Evolutionary conservation across 192 early-diverging fungal genomes (phyloP), one percentile per base, ranked within the genome.

Genomic region (Jimgerdemannia lactiflua): DNA sequence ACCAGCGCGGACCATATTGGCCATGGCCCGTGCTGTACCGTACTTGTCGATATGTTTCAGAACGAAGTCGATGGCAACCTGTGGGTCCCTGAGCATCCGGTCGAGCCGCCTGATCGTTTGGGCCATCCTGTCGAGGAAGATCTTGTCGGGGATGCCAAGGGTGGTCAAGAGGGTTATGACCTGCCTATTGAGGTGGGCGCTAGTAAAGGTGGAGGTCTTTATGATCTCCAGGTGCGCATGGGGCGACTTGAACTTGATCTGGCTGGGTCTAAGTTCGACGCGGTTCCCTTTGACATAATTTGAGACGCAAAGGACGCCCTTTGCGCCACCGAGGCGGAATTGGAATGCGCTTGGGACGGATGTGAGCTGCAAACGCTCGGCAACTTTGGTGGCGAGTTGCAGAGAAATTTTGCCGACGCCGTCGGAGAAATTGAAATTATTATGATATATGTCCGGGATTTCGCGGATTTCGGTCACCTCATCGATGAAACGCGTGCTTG

Each of bases 381-480:
- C 81, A 41, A 90, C 79, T 14, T 79, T 72, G 9, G 72, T 42
- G 8, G 90, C 85, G 42, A 95, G 71, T 2, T 44, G 65, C 3
- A 66, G 70, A 0, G 90, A 90, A 42, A 95, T 86, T 8, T 83
- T 82, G 40, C 94, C 94, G 10, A 91, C 85, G 4, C 94, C 94
- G 78, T 95, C 94, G 39, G 91, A 92, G 72, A 95, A 95, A 1
- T 70, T 83, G 68, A 80, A 92, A 4, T 83, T 82, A 68, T 92
- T 84, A 3, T 78, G 70, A 63, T 83, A 78, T 59, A 95, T 79
- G 68, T 95, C 94, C 1, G 71, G 70, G 63, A 94, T 86, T 1
- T 71, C 59, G 42, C 73, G 67, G 0, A 91, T 80, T 3, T 90
- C 83, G 4, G 80, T 64, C 4, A 72, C 71, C 4, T 68, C 39